phyloP scores from a whole-genome alignment of 495 filamentous ascomycete genomes.

The Trichocladium antarcticum region DNA sequence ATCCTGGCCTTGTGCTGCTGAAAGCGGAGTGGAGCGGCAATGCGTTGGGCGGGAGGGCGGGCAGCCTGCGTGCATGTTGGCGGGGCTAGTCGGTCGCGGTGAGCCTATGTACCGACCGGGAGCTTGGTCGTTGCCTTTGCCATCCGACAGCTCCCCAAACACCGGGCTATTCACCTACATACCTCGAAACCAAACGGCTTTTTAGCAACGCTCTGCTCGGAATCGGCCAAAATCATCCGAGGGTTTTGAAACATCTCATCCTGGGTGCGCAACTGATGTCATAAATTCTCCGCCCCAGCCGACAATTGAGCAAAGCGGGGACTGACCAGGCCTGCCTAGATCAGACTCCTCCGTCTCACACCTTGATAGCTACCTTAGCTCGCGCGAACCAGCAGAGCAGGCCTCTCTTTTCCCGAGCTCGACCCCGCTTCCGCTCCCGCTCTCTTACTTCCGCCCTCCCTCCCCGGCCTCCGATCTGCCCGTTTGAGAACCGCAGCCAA shows the following conservation, averaged over 20 bases:
- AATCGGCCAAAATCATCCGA: neutral
- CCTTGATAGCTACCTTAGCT: neutral
- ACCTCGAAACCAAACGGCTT: neutral
- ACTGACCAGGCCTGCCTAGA: slow-evolving; percentile 5
- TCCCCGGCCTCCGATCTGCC: neutral
- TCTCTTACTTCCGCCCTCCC: neutral
- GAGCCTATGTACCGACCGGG: too few relatives aligned
- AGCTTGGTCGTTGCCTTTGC: neutral
- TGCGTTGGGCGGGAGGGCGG: neutral
- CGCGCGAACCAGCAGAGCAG: neutral
- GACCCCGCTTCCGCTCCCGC: neutral
- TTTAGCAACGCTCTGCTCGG: too few relatives aligned
- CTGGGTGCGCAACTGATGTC: too few relatives aligned
- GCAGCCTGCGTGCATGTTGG: too few relatives aligned
- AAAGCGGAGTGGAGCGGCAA: slow-evolving; percentile 1
- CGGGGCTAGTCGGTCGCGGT: too few relatives aligned
- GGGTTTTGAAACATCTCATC: neutral
- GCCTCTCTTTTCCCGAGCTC: neutral
- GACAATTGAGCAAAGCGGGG: slow-evolving; percentile 1
- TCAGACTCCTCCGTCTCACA: neutral
- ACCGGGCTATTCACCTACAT: neutral
- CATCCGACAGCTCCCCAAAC: neutral
- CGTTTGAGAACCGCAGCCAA: slow-evolving; percentile 1
- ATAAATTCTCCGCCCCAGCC: too few relatives aligned
- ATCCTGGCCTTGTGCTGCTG: slow-evolving; percentile 1